Base-by-base conservation (phyloP, 106 monocot species). In the Platanthera zijinensis region DNA sequence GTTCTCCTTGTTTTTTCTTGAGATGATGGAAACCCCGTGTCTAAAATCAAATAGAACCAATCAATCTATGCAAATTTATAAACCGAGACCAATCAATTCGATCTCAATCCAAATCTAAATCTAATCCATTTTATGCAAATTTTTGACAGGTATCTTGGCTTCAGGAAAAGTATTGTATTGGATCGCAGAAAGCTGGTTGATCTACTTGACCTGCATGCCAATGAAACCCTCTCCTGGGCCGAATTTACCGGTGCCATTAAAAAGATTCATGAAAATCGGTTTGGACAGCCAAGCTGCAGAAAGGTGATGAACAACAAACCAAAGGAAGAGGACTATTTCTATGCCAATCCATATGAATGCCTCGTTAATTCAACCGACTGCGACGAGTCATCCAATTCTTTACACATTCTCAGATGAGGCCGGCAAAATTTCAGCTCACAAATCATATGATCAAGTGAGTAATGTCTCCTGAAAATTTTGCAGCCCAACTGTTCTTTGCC, bases 271-370 rank as follows among this genome's bases (percentile, higher is more conserved):
- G 63, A 78, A 53, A 78, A 61, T 3, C 79, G 74, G 63, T 25
- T 78, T 69, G 89, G 89, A 10, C 85, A 87, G 45, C 85, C 87
- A 39, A 61, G 71, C 71, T 80, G 63, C 53, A 59, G 92, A 76
- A 82, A 73, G 47, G 78, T 87, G 21, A 11, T 85, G 13, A 17
- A 21, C 10, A 82, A 78, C 53, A 89, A 85, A 71, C 88, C 87
- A 17, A 92, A 92, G 66, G 92, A 89, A 39, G 92, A 92, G 77
- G 92, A 92, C 74, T 89, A 82, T 75, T 92, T 92, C 45, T 92
- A 89, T 68, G 76, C 89, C 8, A 92, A 92, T 61, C 89, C 92
- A 7, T 57, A 78, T 3, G 92, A 89, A 56, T 92, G 92, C 54
- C 81, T 92, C 18, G 22, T 62, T 11, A 78, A 84, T 50, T 30